phyloP scores from a whole-genome alignment of 2,329 filamentous ascomycete species.

The Colletotrichum graminicola region DNA sequence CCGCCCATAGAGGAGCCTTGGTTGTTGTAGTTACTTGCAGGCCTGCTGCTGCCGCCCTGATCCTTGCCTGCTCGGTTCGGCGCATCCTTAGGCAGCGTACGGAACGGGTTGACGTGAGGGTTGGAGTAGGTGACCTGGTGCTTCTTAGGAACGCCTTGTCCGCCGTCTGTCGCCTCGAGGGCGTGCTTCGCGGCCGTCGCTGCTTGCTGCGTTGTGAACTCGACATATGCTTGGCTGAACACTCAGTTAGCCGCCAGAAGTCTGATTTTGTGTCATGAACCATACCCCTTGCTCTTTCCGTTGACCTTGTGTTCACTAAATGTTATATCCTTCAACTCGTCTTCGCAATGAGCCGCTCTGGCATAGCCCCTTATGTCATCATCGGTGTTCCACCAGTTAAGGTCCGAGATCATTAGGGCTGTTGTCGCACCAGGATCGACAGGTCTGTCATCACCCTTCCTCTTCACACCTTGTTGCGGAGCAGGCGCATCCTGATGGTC shows the following conservation, averaged over 20 bases:
- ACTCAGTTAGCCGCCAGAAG: slow-evolving; percentile 9
- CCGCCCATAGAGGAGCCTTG: slow-evolving; percentile 56
- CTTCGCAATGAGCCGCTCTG: slow-evolving; percentile 81
- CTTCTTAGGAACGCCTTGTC: slow-evolving; percentile 73
- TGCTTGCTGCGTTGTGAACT: slow-evolving; percentile 86
- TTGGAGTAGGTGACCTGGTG: slow-evolving; percentile 81
- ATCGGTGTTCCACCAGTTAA: slow-evolving; percentile 97
- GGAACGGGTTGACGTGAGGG: slow-evolving; percentile 86
- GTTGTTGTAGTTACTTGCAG: slow-evolving; percentile 63
- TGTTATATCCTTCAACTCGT: slow-evolving; percentile 90
- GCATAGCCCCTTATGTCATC: slow-evolving; percentile 94
- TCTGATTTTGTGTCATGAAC: slow-evolving; percentile 22
- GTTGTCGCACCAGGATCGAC: slow-evolving; percentile 72
- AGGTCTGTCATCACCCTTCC: slow-evolving; percentile 70
- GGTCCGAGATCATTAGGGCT: slow-evolving; percentile 87
- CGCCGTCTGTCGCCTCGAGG: slow-evolving; percentile 75
- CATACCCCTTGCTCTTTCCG: slow-evolving; percentile 97
- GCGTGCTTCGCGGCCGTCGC: slow-evolving; percentile 87
- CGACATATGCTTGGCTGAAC: slow-evolving; percentile 80
- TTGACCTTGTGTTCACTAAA: slow-evolving; percentile 99
- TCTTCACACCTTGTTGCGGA: slow-evolving; percentile 69
- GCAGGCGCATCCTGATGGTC: slow-evolving; percentile 46
- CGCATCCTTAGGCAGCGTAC: slow-evolving; percentile 89
- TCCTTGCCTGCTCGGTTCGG: slow-evolving; percentile 77
- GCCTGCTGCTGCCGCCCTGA: slow-evolving; percentile 65